Percentiles rank a stretch among this genome's conserved stretches.
phyloP scores from a whole-genome alignment of 352 stramenopile genomes.

The Phytopythium vexans region DNA sequence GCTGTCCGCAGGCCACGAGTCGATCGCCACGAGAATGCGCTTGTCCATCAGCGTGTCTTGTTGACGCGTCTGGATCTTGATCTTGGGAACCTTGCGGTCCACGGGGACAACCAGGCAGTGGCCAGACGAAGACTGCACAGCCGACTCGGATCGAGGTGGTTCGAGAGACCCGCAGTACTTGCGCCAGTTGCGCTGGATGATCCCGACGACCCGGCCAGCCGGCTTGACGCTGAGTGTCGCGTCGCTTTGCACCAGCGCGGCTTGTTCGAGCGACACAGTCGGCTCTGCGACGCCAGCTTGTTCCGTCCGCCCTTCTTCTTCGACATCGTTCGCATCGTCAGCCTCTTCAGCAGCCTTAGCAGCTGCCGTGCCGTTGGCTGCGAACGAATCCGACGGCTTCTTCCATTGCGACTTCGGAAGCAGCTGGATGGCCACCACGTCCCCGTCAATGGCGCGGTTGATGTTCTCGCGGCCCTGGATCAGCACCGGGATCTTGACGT shows the following conservation, averaged over 20 bases:
- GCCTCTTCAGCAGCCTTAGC: conserved; percentile 38
- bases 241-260: conserved; percentile 54
- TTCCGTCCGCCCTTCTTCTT: conserved; percentile 20
- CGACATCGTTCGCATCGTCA: conserved; percentile 33
- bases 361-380: conserved; percentile 32
- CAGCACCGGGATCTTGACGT: conserved; percentile 65
- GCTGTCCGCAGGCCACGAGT: conserved; percentile 90
- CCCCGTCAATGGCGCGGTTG: conserved; percentile 97
- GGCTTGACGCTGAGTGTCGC: conserved; percentile 59
- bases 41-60: conserved; percentile 90
- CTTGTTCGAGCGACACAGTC: conserved; percentile 61
- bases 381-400: conserved; percentile 69
- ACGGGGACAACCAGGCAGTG: conserved; percentile 83
- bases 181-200: conserved; percentile 92
- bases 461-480: conserved; percentile 85
- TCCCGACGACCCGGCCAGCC: conserved; percentile 81
- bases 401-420: conserved; percentile 84
- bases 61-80: conserved; percentile 93
- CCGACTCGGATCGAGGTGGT: conserved; percentile 44
- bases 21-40: conserved; percentile 93
- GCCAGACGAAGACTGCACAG: conserved; percentile 33
- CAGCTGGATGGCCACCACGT: conserved; percentile 96
- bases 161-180: conserved; percentile 94
- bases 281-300: conserved; percentile 53
- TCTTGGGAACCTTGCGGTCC: conserved; percentile 91